These are phyloP conservation scores for Coprinellus micaceus DNA, from an alignment of 768 basidiomycete species.

Conservation along the genomic window DNA sequence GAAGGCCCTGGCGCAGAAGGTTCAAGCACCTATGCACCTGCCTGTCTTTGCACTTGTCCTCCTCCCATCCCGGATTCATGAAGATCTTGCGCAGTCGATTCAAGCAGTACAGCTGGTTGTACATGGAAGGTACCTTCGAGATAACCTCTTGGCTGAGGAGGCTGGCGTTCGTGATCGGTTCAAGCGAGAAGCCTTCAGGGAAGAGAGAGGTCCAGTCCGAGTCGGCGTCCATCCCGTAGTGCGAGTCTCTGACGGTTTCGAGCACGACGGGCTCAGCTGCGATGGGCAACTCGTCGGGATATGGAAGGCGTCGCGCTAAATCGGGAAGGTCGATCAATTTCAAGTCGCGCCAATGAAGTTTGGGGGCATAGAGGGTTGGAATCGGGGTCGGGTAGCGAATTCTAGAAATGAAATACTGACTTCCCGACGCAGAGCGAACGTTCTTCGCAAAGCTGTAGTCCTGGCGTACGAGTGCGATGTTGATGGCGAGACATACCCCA, in stretches of 20 bases:
- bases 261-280: constrained; percentile 1
- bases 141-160: background rate
- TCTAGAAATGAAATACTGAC: background rate
- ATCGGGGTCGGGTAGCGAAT: too few species aligned
- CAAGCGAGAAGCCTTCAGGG: constrained; percentile 6
- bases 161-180: background rate
- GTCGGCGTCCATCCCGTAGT: constrained; percentile 11
- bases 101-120: constrained; percentile 15
- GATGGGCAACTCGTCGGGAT: constrained; percentile 4
- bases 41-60: constrained; percentile 3
- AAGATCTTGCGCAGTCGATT: constrained; percentile 13
- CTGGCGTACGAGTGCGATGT: background rate
- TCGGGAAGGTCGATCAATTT: background rate
- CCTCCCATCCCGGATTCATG: constrained; percentile 9
- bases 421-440: background rate
- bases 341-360: background rate
- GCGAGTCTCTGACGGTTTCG: constrained; percentile 2
- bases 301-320: constrained; percentile 1
- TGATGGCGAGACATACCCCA: background rate
- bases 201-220: constrained; percentile 10
- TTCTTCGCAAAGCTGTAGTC: background rate
- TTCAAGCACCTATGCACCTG: constrained; percentile 12
- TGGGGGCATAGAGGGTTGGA: background rate
- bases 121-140: constrained; percentile 2
- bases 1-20: constrained; percentile 11